phyloP scores from a whole-genome alignment of 495 filamentous ascomycete genomes.

The Lophium mytilinum region DNA sequence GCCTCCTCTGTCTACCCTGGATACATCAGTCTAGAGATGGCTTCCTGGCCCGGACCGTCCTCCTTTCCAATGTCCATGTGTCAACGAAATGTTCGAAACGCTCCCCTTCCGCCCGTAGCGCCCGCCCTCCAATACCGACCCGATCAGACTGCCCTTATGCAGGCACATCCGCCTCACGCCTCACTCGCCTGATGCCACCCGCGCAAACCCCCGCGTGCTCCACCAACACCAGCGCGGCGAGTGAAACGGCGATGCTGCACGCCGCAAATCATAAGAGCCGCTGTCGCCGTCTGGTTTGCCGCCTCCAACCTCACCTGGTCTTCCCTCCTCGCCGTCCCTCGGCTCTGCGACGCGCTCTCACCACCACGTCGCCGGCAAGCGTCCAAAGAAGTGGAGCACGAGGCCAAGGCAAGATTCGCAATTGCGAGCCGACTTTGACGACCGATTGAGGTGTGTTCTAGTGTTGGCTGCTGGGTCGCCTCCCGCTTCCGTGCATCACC shows the following conservation, averaged over 20 bases:
- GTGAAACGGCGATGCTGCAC: background rate
- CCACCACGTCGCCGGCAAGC: background rate
- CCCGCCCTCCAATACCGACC: too few species aligned
- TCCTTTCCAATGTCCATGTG: too few species aligned
- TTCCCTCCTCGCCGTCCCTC: background rate
- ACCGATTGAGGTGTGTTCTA: background rate
- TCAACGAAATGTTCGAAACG: too few species aligned
- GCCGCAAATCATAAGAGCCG: background rate
- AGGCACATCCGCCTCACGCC: background rate
- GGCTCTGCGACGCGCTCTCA: background rate
- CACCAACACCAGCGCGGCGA: background rate
- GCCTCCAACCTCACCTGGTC: background rate
- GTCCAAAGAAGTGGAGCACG: background rate
- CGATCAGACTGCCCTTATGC: background rate
- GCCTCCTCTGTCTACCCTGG: too few species aligned
- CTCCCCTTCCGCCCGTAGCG: too few species aligned
- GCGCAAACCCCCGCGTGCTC: background rate
- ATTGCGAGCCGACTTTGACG: too few species aligned
- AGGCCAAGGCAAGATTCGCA: too few species aligned
- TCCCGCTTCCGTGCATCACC: background rate
- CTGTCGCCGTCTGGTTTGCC: background rate
- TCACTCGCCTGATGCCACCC: background rate
- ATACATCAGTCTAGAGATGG: too few species aligned
- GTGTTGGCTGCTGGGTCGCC: background rate
- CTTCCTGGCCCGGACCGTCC: too few species aligned